phyloP scores from a whole-genome alignment of 2,329 filamentous ascomycete genomes.

The Diplodia scrobiculata region DNA sequence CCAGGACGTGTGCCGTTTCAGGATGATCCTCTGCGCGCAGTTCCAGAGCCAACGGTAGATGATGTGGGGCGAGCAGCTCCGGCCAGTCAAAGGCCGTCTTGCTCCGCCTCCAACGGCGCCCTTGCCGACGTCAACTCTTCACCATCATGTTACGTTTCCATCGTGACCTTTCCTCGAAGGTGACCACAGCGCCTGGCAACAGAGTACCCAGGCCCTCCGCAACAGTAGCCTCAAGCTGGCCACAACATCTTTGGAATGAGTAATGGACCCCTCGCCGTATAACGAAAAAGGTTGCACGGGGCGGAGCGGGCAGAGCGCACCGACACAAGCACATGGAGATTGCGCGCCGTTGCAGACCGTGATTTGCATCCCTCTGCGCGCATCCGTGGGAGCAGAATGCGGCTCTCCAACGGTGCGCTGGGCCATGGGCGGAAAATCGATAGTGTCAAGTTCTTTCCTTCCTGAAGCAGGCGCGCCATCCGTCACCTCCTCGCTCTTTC shows the following conservation, averaged over 20 bases:
- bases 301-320: no score
- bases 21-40: neutral
- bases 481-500: neutral
- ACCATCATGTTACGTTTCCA: neutral
- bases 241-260: neutral
- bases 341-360: no score
- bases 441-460: conserved; percentile 11
- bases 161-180: no score
- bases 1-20: neutral
- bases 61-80: neutral
- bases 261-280: neutral
- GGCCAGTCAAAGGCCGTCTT: neutral
- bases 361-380: no score
- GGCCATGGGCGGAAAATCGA: neutral
- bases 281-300: no score
- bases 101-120: conserved; percentile 1
- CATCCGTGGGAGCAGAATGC: neutral
- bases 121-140: conserved; percentile 23
- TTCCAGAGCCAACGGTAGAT: neutral
- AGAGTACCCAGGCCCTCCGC: no score
- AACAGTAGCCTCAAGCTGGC: neutral
- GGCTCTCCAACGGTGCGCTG: conserved; percentile 10
- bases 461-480: neutral
- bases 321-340: no score
- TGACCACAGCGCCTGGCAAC: neutral